A percentile compares a stretch with the other conserved stretches of the same genome.
phyloP scores from a whole-genome alignment of 495 filamentous ascomycete genomes.

The Staphylotrichum longicolle region DNA sequence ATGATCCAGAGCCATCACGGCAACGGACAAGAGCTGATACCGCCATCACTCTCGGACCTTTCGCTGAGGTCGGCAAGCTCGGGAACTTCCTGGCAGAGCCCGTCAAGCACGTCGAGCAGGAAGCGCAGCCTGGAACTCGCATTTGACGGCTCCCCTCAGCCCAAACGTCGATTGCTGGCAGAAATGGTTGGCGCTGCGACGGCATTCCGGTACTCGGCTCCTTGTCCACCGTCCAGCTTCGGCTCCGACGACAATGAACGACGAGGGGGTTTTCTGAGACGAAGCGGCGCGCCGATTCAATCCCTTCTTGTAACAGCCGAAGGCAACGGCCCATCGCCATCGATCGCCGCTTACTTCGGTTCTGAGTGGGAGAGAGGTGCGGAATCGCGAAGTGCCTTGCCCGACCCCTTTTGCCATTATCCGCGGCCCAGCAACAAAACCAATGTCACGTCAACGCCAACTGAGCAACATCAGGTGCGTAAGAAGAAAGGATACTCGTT shows the following conservation, averaged over 20 bases:
- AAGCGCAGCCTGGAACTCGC: background rate
- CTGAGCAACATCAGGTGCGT: background rate
- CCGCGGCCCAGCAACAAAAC: background rate
- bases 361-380: background rate
- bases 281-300: slow-evolving; percentile 7
- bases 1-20: background rate
- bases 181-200: background rate
- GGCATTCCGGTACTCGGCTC: slow-evolving; percentile 6
- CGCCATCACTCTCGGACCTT: background rate
- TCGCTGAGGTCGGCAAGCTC: background rate
- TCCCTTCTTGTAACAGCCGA: background rate
- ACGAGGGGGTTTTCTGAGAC: slow-evolving; percentile 1
- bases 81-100: background rate
- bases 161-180: background rate
- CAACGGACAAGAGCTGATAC: background rate
- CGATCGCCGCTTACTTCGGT: background rate
- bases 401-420: background rate
- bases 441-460: background rate
- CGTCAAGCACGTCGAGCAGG: slow-evolving; percentile 5
- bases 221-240: background rate
- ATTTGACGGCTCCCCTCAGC: background rate
- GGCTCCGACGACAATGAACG: background rate
- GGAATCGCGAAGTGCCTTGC: background rate
- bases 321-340: background rate
- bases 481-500: slow-evolving; percentile 5